These are phyloP conservation scores for Alternaria arbusti DNA, from an alignment of 2,329 filamentous ascomycete species.

Conservation along the genomic window DNA sequence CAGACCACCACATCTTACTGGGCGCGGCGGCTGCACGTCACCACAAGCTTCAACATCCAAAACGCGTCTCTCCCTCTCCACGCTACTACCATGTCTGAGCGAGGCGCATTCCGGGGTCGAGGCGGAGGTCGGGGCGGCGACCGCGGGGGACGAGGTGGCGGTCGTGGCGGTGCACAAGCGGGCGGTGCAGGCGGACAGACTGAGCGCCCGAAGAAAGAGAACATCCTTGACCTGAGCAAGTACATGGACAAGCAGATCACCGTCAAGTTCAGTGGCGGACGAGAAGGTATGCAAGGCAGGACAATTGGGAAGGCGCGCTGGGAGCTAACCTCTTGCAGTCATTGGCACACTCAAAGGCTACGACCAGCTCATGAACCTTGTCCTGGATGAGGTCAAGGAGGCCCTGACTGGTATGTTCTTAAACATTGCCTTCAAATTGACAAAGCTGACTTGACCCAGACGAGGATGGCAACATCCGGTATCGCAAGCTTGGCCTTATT, in stretches of 20 bases:
- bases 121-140: slow-evolving; percentile 39
- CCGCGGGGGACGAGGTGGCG: slow-evolving; percentile 52
- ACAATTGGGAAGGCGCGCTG: background rate
- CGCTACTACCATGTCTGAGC: slow-evolving; percentile 59
- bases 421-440: background rate
- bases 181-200: slow-evolving; percentile 35
- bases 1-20: slow-evolving; percentile 9
- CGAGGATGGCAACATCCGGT: slow-evolving; percentile 87
- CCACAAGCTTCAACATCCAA: slow-evolving; percentile 9
- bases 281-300: slow-evolving; percentile 69
- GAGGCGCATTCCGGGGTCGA: slow-evolving; percentile 58
- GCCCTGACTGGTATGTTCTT: slow-evolving; percentile 77
- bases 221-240: slow-evolving; percentile 92
- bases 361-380: slow-evolving; percentile 97
- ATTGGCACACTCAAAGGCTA: slow-evolving; percentile 91
- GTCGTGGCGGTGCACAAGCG: slow-evolving; percentile 48
- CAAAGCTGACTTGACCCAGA: slow-evolving; percentile 62
- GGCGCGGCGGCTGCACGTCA: slow-evolving; percentile 31
- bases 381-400: slow-evolving; percentile 93
- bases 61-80: slow-evolving; percentile 16
- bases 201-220: slow-evolving; percentile 95
- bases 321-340: slow-evolving; percentile 60
- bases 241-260: slow-evolving; percentile 97
- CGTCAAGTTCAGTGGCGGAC: slow-evolving; percentile 95
- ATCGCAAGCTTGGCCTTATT: slow-evolving; percentile 80